Conservation (phyloP, 1,139 yeast genomes). For the Saccharomycopsis phalli region DNA sequence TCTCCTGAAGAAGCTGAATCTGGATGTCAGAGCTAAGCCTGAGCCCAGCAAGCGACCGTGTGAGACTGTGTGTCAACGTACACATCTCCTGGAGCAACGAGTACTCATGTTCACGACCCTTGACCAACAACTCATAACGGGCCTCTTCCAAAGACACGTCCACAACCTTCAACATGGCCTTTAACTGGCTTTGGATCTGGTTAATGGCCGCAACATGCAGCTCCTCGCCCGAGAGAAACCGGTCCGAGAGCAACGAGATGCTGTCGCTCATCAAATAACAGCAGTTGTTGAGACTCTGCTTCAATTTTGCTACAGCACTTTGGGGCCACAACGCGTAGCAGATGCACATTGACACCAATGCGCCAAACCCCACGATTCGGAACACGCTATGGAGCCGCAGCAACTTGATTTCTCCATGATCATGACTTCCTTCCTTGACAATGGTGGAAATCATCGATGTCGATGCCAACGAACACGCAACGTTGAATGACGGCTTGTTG, state of each 20-base stretch:
- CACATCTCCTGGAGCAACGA: constrained; percentile 38
- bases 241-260: constrained; percentile 40
- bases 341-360: constrained; percentile 45
- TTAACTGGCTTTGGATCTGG: constrained; percentile 32
- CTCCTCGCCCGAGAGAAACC: constrained; percentile 47
- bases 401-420: constrained; percentile 37
- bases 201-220: constrained; percentile 32
- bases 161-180: constrained; percentile 34
- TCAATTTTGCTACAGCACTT: constrained; percentile 43
- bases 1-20: constrained; percentile 39
- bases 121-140: constrained; percentile 45
- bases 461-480: constrained; percentile 73
- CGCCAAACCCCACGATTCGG: constrained; percentile 54
- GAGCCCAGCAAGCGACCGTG: constrained; percentile 58
- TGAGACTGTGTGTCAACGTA: constrained; percentile 42
- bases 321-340: constrained; percentile 62
- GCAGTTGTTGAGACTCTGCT: constrained; percentile 41
- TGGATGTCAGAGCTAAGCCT: constrained; percentile 62
- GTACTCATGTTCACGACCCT: constrained; percentile 51
- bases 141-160: constrained; percentile 49
- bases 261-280: constrained; percentile 46
- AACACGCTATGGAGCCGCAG: constrained; percentile 48
- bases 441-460: constrained; percentile 64
- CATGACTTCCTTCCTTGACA: constrained; percentile 64
- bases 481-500: constrained; percentile 62